Evolutionary conservation across 164 flowering plant genomes (phyloP).

Genomic region (Kingdonia uniflora): DNA sequence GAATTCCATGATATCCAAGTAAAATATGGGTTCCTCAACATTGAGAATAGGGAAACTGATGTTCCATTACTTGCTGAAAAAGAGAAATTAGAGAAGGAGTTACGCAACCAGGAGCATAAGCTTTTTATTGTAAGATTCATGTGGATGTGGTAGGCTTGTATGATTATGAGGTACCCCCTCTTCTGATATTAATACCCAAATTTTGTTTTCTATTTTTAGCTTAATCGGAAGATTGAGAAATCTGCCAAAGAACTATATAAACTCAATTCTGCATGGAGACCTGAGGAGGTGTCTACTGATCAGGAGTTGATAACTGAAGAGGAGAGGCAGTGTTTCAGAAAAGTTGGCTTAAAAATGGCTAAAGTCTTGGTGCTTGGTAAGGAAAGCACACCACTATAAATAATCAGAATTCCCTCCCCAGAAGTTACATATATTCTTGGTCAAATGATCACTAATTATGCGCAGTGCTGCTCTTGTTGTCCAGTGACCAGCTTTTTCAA

Average conservation of each 20-base stretch:
- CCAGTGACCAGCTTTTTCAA: too few species aligned
- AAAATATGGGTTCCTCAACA: slow-evolving; percentile 13
- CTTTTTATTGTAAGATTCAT: slow-evolving; percentile 53
- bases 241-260: slow-evolving; percentile 38
- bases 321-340: slow-evolving; percentile 58
- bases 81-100: slow-evolving; percentile 49
- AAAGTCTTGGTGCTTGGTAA: slow-evolving; percentile 68
- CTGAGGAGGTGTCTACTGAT: slow-evolving; percentile 42
- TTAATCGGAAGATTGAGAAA: slow-evolving; percentile 56
- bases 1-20: slow-evolving; percentile 50
- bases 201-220: slow-evolving; percentile 24
- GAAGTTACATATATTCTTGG: neutral
- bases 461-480: too few species aligned
- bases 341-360: slow-evolving; percentile 55
- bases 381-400: slow-evolving; percentile 5
- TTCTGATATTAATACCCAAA: slow-evolving; percentile 2
- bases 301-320: slow-evolving; percentile 67
- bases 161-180: neutral
- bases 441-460: neutral
- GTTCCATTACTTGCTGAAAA: slow-evolving; percentile 46
- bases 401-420: too few species aligned
- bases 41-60: slow-evolving; percentile 19
- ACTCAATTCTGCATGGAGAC: slow-evolving; percentile 45
- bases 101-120: slow-evolving; percentile 48
- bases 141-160: neutral